These are phyloP conservation scores for Firmiana major DNA, from an alignment of 345 rosid species.

Conservation along the genomic window DNA sequence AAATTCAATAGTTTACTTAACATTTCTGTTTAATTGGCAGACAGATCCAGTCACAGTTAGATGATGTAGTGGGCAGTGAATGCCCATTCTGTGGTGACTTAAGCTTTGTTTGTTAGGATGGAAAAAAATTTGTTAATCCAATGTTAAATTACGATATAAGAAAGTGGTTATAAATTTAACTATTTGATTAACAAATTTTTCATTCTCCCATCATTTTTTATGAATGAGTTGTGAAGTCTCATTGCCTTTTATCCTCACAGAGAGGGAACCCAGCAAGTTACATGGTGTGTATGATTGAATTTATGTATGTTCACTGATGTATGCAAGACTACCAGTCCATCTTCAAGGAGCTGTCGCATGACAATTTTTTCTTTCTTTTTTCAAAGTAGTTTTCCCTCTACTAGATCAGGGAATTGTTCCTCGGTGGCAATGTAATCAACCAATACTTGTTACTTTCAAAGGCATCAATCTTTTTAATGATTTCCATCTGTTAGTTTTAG, in stretches of 20 bases:
- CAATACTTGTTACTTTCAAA: no score
- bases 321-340: no score
- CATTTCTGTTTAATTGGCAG: slow-evolving; percentile 16
- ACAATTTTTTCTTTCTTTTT: slow-evolving; percentile 8
- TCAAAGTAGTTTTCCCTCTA: neutral
- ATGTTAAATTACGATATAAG: no score
- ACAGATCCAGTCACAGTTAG: slow-evolving; percentile 89
- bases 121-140: no score
- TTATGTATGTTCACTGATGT: no score
- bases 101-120: slow-evolving; percentile 1
- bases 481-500: no score
- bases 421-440: neutral
- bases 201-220: no score
- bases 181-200: neutral
- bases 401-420: neutral
- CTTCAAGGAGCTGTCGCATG: no score
- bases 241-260: slow-evolving; percentile 65
- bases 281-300: no score
- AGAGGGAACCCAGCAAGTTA: no score
- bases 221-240: slow-evolving; percentile 63
- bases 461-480: no score
- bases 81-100: slow-evolving; percentile 95
- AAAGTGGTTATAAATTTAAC: no score
- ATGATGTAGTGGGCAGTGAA: slow-evolving; percentile 93
- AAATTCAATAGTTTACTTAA: neutral